Percentiles rank a stretch among this genome's conserved stretches.
These are phyloP conservation scores for Selenicereus undatus DNA, from an alignment of 148 eudicot genomes.

Conservation along the genomic window DNA sequence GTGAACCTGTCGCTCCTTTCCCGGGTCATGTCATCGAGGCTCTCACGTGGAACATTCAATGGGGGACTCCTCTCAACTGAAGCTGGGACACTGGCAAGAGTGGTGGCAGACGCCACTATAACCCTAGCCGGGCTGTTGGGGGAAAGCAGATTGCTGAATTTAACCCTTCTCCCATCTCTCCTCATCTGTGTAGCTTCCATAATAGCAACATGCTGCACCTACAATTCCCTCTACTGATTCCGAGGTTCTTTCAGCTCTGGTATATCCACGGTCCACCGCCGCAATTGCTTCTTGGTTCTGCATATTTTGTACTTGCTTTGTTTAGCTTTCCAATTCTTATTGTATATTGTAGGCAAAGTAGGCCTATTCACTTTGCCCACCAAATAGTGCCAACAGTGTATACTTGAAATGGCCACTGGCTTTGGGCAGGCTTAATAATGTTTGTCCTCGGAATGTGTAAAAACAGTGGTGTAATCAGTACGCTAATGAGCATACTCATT, in stretches of 20 bases:
- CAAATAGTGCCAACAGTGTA: neutral
- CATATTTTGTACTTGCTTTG: constrained; percentile 8
- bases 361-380: constrained; percentile 15
- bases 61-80: constrained; percentile 92
- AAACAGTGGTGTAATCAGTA: neutral
- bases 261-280: neutral
- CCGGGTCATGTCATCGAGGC: constrained; percentile 94
- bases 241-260: neutral
- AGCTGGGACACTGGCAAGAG: constrained; percentile 95
- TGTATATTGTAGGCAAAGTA: constrained; percentile 22
- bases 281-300: neutral
- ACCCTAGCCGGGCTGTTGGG: constrained; percentile 77
- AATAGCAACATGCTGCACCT: constrained; percentile 76
- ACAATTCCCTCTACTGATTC: constrained; percentile 67
- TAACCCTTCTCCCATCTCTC: constrained; percentile 75
- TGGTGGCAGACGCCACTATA: constrained; percentile 86
- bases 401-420: neutral
- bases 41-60: constrained; percentile 91
- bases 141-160: constrained; percentile 54
- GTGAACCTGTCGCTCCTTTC: constrained; percentile 89
- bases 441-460: neutral
- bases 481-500: neutral
- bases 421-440: neutral
- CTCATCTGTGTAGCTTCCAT: constrained; percentile 70
- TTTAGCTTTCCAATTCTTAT: constrained; percentile 19